Evolutionary conservation across 176 grass and related monocot genomes (phyloP).

Genomic region (Musa beccarii): DNA sequence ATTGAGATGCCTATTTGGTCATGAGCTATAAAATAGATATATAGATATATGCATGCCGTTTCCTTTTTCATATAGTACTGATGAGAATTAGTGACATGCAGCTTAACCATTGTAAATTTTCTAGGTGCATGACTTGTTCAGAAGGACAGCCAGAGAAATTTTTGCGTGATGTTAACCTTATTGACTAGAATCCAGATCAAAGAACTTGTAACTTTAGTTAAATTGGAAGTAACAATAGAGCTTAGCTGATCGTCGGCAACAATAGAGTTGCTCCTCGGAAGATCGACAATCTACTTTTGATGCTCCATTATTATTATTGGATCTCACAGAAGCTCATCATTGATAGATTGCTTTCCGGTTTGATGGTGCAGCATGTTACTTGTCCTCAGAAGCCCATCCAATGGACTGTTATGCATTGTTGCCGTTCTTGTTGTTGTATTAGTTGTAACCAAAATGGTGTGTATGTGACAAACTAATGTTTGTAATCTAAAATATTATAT

Average conservation of each 20-base stretch:
- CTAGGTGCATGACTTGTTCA: conserved; percentile 47
- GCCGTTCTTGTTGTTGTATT: background rate
- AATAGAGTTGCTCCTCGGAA: background rate
- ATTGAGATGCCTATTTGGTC: no score
- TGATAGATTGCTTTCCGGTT: no score
- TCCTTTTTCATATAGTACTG: no score
- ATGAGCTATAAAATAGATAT: no score
- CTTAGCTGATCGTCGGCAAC: background rate
- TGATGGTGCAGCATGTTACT: no score
- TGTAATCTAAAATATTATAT: background rate
- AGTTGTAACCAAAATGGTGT: background rate
- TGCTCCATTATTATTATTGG: background rate
- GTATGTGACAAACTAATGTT: background rate
- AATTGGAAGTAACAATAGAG: background rate
- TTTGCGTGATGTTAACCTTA: conserved; percentile 23
- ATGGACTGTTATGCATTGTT: background rate
- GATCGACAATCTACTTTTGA: background rate
- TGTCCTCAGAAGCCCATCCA: no score
- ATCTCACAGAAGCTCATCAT: no score
- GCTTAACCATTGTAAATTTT: background rate
- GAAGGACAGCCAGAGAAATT: conserved; percentile 51
- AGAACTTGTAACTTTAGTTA: background rate
- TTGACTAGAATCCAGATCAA: background rate
- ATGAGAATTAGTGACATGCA: background rate
- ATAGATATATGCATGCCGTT: no score